Evolutionary conservation across 2,329 filamentous ascomycete species (phyloP).

Genomic region (Phaeosphaeria sp.): DNA sequence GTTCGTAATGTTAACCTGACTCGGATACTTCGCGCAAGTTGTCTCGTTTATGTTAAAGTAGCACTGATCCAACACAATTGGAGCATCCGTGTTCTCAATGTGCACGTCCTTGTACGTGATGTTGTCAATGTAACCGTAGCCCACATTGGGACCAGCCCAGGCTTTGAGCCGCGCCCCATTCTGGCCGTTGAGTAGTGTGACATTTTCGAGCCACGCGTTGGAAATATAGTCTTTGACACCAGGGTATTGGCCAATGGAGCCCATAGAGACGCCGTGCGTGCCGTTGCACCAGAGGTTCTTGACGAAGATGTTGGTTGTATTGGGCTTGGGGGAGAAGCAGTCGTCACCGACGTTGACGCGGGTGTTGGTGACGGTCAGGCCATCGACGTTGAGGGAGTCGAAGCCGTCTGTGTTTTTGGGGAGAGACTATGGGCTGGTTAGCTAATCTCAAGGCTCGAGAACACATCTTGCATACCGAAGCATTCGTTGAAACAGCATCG

Average conservation of each 20-base stretch:
- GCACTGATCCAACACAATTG: constrained; percentile 67
- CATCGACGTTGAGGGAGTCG: constrained; percentile 65
- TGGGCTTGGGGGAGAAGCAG: constrained; percentile 42
- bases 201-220: constrained; percentile 64
- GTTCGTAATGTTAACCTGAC: constrained; percentile 65
- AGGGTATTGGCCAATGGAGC: constrained; percentile 40
- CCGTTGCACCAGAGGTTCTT: constrained; percentile 44
- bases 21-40: constrained; percentile 62
- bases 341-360: constrained; percentile 46
- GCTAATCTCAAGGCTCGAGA: not conserved
- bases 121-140: constrained; percentile 68
- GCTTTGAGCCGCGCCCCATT: constrained; percentile 67
- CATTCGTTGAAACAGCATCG: constrained; percentile 61
- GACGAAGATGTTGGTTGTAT: constrained; percentile 44
- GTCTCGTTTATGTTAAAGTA: constrained; percentile 65
- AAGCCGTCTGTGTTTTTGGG: constrained; percentile 70
- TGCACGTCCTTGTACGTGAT: constrained; percentile 68
- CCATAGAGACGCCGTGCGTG: constrained; percentile 44
- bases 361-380: constrained; percentile 52
- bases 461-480: constrained; percentile 27
- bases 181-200: constrained; percentile 62
- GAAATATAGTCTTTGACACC: constrained; percentile 42
- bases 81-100: constrained; percentile 64
- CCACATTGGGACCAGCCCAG: constrained; percentile 65
- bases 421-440: constrained; percentile 37